phyloP scores from a whole-genome alignment of 108 stramenopile species.

The Aurantiochytrium sp. region DNA sequence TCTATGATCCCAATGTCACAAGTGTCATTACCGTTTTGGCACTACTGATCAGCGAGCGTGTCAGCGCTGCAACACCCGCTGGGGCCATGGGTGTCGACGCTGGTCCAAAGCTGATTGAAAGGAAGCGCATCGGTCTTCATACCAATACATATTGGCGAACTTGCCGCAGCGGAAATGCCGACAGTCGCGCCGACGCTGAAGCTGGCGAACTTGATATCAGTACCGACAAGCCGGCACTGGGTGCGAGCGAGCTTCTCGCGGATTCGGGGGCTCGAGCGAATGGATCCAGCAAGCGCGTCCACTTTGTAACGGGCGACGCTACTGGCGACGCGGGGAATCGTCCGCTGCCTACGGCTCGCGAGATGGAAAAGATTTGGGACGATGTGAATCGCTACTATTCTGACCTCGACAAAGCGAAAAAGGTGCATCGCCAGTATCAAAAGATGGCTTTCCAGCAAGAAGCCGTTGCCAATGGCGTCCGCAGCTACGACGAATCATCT shows the following conservation, averaged over 20 bases:
- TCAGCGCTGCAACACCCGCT: not conserved
- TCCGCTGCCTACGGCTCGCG: not conserved
- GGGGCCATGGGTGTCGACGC: not conserved
- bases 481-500: not conserved
- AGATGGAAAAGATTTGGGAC: not conserved
- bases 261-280: not conserved
- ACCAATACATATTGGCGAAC: not conserved
- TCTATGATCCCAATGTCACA: not conserved
- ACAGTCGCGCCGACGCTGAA: no score
- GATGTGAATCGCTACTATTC: not conserved
- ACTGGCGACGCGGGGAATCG: no score
- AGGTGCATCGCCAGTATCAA: not conserved
- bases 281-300: no score
- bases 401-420: not conserved
- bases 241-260: not conserved
- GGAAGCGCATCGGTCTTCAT: not conserved
- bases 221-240: not conserved
- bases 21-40: not conserved
- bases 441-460: not conserved
- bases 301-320: no score
- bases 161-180: not conserved
- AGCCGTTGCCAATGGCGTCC: not conserved
- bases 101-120: not conserved
- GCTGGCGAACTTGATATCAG: no score
- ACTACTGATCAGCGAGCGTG: not conserved